A percentile compares a stretch with the other conserved stretches of the same genome.
Conservation (phyloP, 176 grass and related monocot genomes). For the Bothriochloa decipiens region DNA sequence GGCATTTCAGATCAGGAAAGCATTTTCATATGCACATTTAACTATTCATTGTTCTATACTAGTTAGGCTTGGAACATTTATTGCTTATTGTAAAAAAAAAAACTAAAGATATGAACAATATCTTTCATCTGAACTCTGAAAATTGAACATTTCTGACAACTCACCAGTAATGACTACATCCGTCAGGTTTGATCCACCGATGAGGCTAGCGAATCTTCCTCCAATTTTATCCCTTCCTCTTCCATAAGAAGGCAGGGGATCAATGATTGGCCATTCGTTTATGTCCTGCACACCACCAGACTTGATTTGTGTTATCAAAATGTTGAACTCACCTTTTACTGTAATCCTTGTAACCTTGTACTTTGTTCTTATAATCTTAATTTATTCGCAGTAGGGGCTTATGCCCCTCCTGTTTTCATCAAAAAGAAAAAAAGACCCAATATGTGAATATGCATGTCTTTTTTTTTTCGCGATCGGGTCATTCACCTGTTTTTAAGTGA, state of each 20-base stretch:
- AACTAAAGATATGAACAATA: neutral
- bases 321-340: neutral
- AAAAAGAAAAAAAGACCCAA: neutral
- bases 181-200: slow-evolving; percentile 76
- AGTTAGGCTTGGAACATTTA: neutral
- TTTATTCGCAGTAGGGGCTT: too few relatives aligned
- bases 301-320: neutral
- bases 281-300: slow-evolving; percentile 50
- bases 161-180: slow-evolving; percentile 81
- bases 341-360: too few relatives aligned
- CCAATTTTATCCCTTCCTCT: slow-evolving; percentile 79
- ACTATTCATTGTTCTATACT: neutral
- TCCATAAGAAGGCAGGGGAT: slow-evolving; percentile 83
- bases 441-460: neutral
- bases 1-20: too few relatives aligned
- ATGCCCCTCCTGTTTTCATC: too few relatives aligned
- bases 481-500: too few relatives aligned
- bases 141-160: neutral
- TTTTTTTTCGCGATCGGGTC: too few relatives aligned
- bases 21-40: too few relatives aligned
- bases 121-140: neutral
- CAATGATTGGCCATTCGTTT: slow-evolving; percentile 71
- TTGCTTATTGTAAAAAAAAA: too few relatives aligned
- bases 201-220: slow-evolving; percentile 81
- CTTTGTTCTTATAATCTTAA: too few relatives aligned